Evolutionary conservation across 1,284 basidiomycete genomes (phyloP).

Genomic region (Ustilago loliicola): DNA sequence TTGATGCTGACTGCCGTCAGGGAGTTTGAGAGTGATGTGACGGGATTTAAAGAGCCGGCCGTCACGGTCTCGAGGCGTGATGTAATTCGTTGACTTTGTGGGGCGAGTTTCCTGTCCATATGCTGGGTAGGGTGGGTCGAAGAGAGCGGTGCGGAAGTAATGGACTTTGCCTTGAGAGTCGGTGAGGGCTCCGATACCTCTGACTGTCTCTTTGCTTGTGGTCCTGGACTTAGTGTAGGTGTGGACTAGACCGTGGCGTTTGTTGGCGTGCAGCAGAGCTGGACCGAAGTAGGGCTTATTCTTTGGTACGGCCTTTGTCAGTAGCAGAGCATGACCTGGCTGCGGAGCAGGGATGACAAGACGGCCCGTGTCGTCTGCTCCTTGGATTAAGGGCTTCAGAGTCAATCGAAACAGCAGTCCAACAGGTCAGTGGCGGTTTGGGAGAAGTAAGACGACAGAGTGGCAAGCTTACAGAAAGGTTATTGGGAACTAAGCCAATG

Average conservation of each 20-base stretch:
- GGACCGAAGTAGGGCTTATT: background rate
- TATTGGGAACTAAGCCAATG: constrained; percentile 2
- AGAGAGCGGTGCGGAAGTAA: constrained; percentile 11
- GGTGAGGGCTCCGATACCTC: background rate
- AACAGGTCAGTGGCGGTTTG: background rate
- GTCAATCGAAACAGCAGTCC: background rate
- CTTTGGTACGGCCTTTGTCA: background rate
- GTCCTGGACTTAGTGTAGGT: background rate
- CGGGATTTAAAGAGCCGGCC: background rate
- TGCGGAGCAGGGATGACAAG: background rate
- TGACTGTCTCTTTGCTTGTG: background rate
- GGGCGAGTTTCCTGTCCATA: accelerated
- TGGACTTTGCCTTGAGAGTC: background rate
- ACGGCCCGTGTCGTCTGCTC: background rate
- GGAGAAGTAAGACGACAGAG: background rate
- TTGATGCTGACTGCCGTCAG: background rate
- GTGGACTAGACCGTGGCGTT: background rate
- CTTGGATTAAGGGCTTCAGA: constrained; percentile 2
- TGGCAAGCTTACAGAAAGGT: constrained; percentile 6
- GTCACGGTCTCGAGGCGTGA: background rate
- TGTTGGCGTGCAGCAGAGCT: background rate
- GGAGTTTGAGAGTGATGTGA: background rate
- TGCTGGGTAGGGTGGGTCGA: background rate
- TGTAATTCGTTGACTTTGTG: background rate
- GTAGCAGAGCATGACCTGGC: background rate